phyloP scores from a whole-genome alignment of 305 asterid genomes.

The Ilex paraguariensis region DNA sequence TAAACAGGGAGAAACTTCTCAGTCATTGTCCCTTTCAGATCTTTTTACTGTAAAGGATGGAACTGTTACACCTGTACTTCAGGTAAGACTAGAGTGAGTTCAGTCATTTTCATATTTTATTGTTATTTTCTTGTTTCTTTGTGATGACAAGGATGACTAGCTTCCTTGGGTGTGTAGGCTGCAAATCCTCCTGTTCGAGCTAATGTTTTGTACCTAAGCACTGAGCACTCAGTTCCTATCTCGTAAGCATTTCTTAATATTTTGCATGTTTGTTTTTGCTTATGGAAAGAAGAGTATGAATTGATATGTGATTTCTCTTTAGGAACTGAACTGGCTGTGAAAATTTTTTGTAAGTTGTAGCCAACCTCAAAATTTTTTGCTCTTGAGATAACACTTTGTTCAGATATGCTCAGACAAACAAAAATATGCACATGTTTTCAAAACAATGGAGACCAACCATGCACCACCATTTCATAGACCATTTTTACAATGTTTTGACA shows the following conservation, averaged over 20 bases:
- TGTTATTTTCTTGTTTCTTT: constrained; percentile 7
- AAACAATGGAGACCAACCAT: no score
- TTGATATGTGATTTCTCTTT: background rate
- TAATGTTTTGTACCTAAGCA: constrained; percentile 68
- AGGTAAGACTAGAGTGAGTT: constrained; percentile 32
- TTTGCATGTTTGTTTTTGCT: constrained; percentile 4
- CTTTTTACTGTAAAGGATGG: constrained; percentile 68
- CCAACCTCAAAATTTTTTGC: no score
- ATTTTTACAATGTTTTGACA: no score
- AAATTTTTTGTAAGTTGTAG: background rate
- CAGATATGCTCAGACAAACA: background rate
- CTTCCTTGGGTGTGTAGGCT: constrained; percentile 39
- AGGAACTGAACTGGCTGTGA: background rate
- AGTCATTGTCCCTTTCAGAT: constrained; percentile 77
- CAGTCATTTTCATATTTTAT: background rate
- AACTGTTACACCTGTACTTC: constrained; percentile 57
- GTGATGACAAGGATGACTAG: constrained; percentile 8
- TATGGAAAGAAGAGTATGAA: background rate
- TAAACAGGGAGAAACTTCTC: constrained; percentile 84
- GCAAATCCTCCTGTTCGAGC: constrained; percentile 94
- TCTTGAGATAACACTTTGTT: background rate
- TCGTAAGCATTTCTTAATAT: constrained; percentile 51
- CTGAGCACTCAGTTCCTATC: constrained; percentile 66
- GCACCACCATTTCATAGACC: no score
- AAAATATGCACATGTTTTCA: background rate